A percentile compares a stretch with the other conserved stretches of the same genome.
Conservation (phyloP, 345 rosid species). For the Murraya koenigii region DNA sequence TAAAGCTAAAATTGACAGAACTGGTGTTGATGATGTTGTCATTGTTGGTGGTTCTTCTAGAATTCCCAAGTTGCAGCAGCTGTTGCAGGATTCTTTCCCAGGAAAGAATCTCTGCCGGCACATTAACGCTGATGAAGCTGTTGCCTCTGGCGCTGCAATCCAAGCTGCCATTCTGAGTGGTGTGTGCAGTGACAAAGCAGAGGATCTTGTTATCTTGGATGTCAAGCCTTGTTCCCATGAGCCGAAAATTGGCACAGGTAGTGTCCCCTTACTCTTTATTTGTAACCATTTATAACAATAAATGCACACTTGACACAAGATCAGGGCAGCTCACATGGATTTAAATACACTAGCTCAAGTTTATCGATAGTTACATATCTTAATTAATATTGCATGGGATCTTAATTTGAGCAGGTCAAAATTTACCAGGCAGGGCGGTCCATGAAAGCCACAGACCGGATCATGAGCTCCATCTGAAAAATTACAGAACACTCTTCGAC, state of each 20-base stretch:
- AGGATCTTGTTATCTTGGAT: slow-evolving; percentile 33
- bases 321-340: too few species aligned
- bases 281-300: too few species aligned
- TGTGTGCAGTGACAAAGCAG: slow-evolving; percentile 34
- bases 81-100: slow-evolving; percentile 38
- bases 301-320: too few species aligned
- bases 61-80: slow-evolving; percentile 49
- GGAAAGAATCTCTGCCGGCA: slow-evolving; percentile 45
- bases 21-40: slow-evolving; percentile 41
- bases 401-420: background rate
- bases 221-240: slow-evolving; percentile 17
- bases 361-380: too few species aligned
- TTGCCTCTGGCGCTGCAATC: slow-evolving; percentile 47
- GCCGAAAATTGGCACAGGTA: background rate
- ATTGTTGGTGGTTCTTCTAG: slow-evolving; percentile 50
- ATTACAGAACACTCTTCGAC: background rate
- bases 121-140: slow-evolving; percentile 48
- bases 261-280: too few species aligned
- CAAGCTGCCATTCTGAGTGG: slow-evolving; percentile 49
- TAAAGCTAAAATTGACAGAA: slow-evolving; percentile 48
- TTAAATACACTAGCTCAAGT: too few species aligned
- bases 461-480: background rate
- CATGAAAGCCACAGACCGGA: background rate
- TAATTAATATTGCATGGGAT: too few species aligned
- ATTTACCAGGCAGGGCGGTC: background rate